Evolutionary conservation across 345 rosid species (phyloP), one percentile per base, ranked within the genome.

Genomic region (Acer yangbiense): DNA sequence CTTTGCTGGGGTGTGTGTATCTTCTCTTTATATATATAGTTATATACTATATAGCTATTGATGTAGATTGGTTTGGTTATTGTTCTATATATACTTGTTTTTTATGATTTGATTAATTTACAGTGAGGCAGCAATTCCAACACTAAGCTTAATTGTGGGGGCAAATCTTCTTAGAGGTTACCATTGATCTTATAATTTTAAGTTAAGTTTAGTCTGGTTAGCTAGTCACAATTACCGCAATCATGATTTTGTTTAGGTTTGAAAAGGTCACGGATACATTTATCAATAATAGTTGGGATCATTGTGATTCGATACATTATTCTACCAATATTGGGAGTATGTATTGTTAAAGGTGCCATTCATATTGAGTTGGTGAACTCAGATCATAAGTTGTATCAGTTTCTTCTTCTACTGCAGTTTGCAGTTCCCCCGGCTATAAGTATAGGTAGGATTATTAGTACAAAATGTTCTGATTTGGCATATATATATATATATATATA

Each of bases 301-400:
- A 65, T 89, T 61, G 77, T 77, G 35, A 85, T 77, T 72, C 91
- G 93, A 9, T 89, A 85, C 13, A 25, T 90, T 32, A 44, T 81
- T 44, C 76, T 92, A 58, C 97, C 97, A 39, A 52, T 88, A 6
- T n/a, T n/a, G 8, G 94, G 97, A 73, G 85, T 92, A 72, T 58
- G 68, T 1, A 78, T 92, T 41, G 88, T 88, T 9, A 78, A 65
- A 78, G 88, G 79, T 52, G 94, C 90, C 4, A 58, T 81, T n/a
- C 76, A 68, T 23, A 67, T 83, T 2, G 92, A 93, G 46, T 65
- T 90, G 46, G 73, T 92, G 48, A 76, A 83, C 9, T 55, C 80
- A 0, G 88, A 89, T 35, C 39, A 35, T 77, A 90, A 90, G 1
- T 71, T 87, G 61, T 89, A 82, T 66, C 80, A 74, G 57, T 89